Evolutionary conservation across 768 basidiomycete species (phyloP).

Genomic region (Lactarius trivialis): DNA sequence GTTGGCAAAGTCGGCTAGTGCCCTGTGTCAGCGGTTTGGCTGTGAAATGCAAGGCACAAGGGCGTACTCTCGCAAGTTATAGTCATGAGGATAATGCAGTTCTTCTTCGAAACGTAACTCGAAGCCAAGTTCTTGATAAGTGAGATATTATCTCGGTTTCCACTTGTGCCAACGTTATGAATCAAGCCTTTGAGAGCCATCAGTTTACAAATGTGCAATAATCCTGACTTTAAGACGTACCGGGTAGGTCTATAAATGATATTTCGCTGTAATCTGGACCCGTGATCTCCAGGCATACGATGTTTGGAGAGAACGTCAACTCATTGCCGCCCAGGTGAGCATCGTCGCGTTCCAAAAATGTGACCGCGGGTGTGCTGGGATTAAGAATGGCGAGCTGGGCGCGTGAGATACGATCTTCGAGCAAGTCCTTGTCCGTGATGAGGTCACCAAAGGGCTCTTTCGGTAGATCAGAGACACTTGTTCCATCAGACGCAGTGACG

Average conservation of each 20-base stretch:
- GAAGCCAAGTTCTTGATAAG: slow-evolving; percentile 24
- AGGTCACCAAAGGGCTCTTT: slow-evolving; percentile 11
- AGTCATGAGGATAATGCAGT: slow-evolving; percentile 27
- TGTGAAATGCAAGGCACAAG: neutral
- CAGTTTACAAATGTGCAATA: neutral
- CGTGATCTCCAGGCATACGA: slow-evolving; percentile 26
- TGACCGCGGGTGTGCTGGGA: neutral
- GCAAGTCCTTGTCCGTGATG: neutral
- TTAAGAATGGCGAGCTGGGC: slow-evolving; percentile 18
- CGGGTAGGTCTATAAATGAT: slow-evolving; percentile 30
- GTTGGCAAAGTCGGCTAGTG: slow-evolving; percentile 30
- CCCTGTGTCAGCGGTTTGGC: neutral
- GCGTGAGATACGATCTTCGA: slow-evolving; percentile 4
- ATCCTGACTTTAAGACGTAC: slow-evolving; percentile 3
- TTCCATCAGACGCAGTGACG: neutral
- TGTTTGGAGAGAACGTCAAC: slow-evolving; percentile 24
- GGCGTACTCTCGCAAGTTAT: slow-evolving; percentile 28
- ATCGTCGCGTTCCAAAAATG: neutral
- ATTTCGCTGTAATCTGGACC: slow-evolving; percentile 28
- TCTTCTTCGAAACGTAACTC: slow-evolving; percentile 22
- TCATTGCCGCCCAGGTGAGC: neutral
- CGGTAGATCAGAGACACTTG: neutral
- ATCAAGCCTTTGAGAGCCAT: slow-evolving; percentile 23
- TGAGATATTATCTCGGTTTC: slow-evolving; percentile 22
- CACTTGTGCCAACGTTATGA: slow-evolving; percentile 22